Evolutionary conservation across 2,329 filamentous ascomycete species (phyloP), one percentile per base, ranked within the genome.

Genomic region (Allantophomopsis lycopodina): DNA sequence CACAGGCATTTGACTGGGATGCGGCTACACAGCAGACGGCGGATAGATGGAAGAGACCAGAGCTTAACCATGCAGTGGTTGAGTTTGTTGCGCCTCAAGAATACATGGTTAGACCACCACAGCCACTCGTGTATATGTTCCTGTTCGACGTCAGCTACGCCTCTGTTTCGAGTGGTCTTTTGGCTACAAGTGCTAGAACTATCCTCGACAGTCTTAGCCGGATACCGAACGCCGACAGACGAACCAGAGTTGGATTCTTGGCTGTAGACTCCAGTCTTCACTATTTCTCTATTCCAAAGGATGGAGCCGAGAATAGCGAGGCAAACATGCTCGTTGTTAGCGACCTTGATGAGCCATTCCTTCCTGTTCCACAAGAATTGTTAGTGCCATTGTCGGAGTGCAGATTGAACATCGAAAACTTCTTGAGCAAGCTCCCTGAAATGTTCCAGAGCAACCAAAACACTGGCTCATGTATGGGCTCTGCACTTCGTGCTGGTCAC

Each of bases 1-100:
- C 91, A n/a, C 91, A 98, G 62, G 88, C 88, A 31, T 98, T 98
- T 50, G 91, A 98, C 59, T 98, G 91, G 91, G 91, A 98, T 61
- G 80, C 86, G 28, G 81, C 85, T 35, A 71, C 87, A 40, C 89
- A 96, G 61, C 88, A 94, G 66, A 83, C 78, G 39, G 80, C 93
- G 38, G 89, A 98, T 58, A 71, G 91, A 55, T 94, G 91, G 83
- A 80, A 93, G 59, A 73, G 91, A 51, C 74, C 86, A 32, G 91
- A 98, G 58, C 69, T 98, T 44, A 98, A 98, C 64, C 82, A 95
- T 57, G 75, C 87, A n/a, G 87, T 96, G 30, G 88, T 94, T 44
- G 91, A 98, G 56, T 98, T 95, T 56, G 84, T 98, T 49, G 91
- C 91, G 11, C 91, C 91, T 2, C 91, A 98, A 61, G 91, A 98